Conservation (phyloP, 495 filamentous ascomycete genomes). For the Bacidia rubella region DNA sequence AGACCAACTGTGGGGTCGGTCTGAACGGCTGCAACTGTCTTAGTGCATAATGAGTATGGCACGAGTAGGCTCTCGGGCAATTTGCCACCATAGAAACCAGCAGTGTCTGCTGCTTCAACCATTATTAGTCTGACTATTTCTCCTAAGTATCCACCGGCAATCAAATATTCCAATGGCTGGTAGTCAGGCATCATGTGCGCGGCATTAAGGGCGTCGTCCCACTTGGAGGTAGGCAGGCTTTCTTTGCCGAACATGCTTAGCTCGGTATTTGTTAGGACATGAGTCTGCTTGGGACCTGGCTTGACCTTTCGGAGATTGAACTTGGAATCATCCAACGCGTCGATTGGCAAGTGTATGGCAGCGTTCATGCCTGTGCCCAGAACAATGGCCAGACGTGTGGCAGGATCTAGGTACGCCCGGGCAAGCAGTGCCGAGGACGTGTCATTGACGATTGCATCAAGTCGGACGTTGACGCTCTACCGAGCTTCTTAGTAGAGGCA, state of each 20-base stretch:
- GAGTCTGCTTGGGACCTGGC: constrained; percentile 36
- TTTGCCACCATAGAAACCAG: constrained; percentile 35
- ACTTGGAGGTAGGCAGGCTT: constrained; percentile 53
- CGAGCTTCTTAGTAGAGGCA: too few species aligned
- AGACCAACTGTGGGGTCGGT: constrained; percentile 35
- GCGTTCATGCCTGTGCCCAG: constrained; percentile 81
- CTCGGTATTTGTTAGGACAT: constrained; percentile 78
- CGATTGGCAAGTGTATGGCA: constrained; percentile 54
- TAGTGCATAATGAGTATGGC: constrained; percentile 56
- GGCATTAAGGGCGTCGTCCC: constrained; percentile 59
- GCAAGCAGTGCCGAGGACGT: constrained; percentile 70
- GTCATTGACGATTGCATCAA: constrained; percentile 76
- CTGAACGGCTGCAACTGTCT: constrained; percentile 46
- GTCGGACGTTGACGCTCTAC: constrained; percentile 31
- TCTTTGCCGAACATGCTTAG: constrained; percentile 72
- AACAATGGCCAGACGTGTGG: constrained; percentile 62
- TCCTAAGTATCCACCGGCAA: constrained; percentile 70
- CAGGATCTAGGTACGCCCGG: constrained; percentile 52
- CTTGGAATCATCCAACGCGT: constrained; percentile 52
- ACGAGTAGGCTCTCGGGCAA: constrained; percentile 48
- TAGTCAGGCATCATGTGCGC: constrained; percentile 65
- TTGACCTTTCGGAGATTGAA: constrained; percentile 29
- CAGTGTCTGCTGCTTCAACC: constrained; percentile 46
- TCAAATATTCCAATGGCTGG: constrained; percentile 85
- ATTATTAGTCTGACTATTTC: constrained; percentile 70